Conservation (phyloP, 495 filamentous ascomycete genomes). For the Pyronema omphalodes region DNA sequence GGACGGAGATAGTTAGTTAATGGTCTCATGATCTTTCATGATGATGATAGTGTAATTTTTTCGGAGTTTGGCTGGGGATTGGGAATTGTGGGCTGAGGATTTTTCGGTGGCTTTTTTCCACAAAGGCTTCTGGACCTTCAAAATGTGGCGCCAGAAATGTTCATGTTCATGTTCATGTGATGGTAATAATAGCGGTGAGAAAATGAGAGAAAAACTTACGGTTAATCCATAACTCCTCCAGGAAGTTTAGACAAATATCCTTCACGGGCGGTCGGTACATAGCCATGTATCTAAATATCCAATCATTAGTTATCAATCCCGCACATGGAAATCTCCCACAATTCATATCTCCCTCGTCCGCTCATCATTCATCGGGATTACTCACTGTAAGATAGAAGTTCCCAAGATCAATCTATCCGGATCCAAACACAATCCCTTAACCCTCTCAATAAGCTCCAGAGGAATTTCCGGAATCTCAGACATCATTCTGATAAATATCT, state of each 20-base stretch:
- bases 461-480: constrained; percentile 77
- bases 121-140: neutral
- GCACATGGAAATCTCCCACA: constrained; percentile 23
- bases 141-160: neutral
- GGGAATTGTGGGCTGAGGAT: too few relatives aligned
- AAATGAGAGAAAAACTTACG: constrained; percentile 32
- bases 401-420: constrained; percentile 56
- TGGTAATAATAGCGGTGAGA: too few relatives aligned
- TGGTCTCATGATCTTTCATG: too few relatives aligned
- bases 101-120: too few relatives aligned
- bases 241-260: constrained; percentile 58
- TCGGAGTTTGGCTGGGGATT: too few relatives aligned
- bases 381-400: constrained; percentile 42
- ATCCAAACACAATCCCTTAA: constrained; percentile 70
- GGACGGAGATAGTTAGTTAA: too few relatives aligned
- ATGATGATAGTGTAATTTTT: too few relatives aligned
- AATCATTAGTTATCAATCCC: constrained; percentile 30
- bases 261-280: constrained; percentile 72
- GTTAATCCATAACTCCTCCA: constrained; percentile 72
- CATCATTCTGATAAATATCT: constrained; percentile 71
- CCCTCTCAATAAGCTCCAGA: constrained; percentile 44
- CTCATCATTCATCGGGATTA: constrained; percentile 4
- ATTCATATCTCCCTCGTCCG: constrained; percentile 1
- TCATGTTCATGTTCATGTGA: neutral
- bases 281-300: constrained; percentile 54